phyloP scores from a whole-genome alignment of 768 basidiomycete species.

The Pleurotus giganteus region DNA sequence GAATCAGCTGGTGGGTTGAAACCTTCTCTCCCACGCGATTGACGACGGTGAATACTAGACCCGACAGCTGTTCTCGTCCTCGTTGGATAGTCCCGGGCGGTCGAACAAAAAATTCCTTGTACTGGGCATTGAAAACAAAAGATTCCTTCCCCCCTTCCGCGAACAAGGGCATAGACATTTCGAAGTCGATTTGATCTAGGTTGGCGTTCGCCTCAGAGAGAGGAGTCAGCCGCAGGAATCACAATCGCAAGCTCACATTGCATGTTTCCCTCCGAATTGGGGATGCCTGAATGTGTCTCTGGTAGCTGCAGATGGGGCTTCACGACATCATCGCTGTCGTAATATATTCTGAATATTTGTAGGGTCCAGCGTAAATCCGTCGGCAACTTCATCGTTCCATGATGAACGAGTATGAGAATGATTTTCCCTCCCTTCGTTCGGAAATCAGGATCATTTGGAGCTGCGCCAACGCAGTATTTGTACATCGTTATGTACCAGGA shows the following conservation, averaged over 20 bases:
- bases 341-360: neutral
- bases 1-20: neutral
- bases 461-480: neutral
- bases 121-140: neutral
- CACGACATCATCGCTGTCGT: neutral
- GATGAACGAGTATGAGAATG: neutral
- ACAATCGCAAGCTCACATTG: neutral
- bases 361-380: neutral
- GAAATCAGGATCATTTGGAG: neutral
- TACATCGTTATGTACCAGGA: conserved; percentile 5
- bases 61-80: neutral
- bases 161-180: neutral
- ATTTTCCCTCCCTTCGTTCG: neutral
- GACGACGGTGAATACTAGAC: neutral
- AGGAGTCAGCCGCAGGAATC: neutral
- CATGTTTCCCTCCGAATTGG: neutral
- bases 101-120: neutral
- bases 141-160: neutral
- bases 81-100: neutral
- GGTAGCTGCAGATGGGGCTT: neutral
- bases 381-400: neutral
- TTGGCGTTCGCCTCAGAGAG: neutral
- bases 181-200: neutral
- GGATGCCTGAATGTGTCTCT: neutral
- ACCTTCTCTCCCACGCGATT: neutral